Evolutionary conservation across 2,329 filamentous ascomycete genomes (phyloP).

Genomic region (Diaporthe longicolla): DNA sequence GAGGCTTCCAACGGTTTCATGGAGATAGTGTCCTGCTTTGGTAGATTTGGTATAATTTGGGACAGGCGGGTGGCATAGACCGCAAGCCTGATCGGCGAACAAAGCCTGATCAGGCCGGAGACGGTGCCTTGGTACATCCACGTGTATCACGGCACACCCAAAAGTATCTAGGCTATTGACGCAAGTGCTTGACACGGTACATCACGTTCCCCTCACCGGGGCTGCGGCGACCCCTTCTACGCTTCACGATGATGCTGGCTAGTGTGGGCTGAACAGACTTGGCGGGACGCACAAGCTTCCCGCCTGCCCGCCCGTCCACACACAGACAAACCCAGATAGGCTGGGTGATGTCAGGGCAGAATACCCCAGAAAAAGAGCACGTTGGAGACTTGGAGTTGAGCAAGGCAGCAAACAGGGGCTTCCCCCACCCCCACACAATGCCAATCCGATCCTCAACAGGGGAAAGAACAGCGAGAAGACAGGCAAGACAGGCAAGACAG

Average conservation of each 20-base stretch:
- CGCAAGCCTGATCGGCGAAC: not conserved
- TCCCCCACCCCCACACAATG: constrained; percentile 8
- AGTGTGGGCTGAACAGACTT: no score
- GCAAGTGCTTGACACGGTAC: constrained; percentile 21
- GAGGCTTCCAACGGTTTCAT: constrained; percentile 12
- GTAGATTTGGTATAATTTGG: constrained; percentile 19
- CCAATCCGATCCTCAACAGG: constrained; percentile 24
- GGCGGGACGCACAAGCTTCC: no score
- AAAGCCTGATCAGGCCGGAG: not conserved
- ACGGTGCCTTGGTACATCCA: not conserved
- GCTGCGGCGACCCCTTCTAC: not conserved
- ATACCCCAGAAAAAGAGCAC: constrained; percentile 13
- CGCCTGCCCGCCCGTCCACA: no score
- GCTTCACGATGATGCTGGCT: constrained; percentile 25
- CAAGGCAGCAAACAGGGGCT: not conserved
- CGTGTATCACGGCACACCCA: not conserved
- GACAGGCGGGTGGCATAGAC: not conserved
- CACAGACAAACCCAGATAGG: no score
- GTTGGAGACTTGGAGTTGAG: not conserved
- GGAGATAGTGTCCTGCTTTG: constrained; percentile 10
- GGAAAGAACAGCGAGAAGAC: constrained; percentile 14
- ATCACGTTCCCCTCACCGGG: constrained; percentile 2
- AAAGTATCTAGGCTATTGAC: constrained; percentile 1
- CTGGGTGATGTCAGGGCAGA: constrained; percentile 16
- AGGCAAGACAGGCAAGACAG: no score